Conservation (phyloP, 2,329 filamentous ascomycete species). For the Lasiodiplodia gonubiensis region DNA sequence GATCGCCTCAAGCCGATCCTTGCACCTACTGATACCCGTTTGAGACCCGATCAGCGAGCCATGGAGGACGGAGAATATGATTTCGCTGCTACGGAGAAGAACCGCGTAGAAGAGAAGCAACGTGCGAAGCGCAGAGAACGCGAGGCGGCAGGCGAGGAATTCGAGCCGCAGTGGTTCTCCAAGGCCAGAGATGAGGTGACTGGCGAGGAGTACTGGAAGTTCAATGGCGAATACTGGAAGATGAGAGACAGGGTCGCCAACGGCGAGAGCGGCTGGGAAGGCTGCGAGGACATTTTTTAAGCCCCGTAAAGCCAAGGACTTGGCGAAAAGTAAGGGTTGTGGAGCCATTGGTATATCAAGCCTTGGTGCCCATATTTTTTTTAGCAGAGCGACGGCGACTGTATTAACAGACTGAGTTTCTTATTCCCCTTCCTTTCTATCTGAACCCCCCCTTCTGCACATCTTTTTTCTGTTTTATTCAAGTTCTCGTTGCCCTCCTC, state of each 20-base stretch:
- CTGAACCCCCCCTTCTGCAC: neutral
- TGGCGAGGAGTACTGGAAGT: conserved; percentile 88
- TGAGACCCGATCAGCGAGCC: conserved; percentile 90
- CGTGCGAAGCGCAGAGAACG: conserved; percentile 73
- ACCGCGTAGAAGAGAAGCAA: conserved; percentile 90
- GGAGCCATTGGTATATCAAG: neutral
- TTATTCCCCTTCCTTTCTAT: neutral
- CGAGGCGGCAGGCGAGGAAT: conserved; percentile 81
- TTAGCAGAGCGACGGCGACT: neutral
- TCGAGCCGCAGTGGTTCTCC: conserved; percentile 82
- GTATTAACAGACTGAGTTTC: conserved; percentile 16
- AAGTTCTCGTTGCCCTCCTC: neutral
- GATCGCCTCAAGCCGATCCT: conserved; percentile 78
- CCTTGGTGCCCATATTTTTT: neutral
- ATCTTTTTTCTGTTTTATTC: neutral
- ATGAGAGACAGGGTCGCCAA: conserved; percentile 69
- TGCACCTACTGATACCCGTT: conserved; percentile 90
- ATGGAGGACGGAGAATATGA: conserved; percentile 99
- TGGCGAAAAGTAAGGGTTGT: neutral
- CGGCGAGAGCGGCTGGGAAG: conserved; percentile 69
- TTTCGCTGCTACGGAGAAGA: conserved; percentile 90
- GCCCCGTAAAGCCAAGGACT: neutral
- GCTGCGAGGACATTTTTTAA: conserved; percentile 77
- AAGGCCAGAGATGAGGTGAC: conserved; percentile 76
- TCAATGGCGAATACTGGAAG: conserved; percentile 88